Conservation (phyloP, 106 monocot genomes). For the Amphibolis antarctica region DNA sequence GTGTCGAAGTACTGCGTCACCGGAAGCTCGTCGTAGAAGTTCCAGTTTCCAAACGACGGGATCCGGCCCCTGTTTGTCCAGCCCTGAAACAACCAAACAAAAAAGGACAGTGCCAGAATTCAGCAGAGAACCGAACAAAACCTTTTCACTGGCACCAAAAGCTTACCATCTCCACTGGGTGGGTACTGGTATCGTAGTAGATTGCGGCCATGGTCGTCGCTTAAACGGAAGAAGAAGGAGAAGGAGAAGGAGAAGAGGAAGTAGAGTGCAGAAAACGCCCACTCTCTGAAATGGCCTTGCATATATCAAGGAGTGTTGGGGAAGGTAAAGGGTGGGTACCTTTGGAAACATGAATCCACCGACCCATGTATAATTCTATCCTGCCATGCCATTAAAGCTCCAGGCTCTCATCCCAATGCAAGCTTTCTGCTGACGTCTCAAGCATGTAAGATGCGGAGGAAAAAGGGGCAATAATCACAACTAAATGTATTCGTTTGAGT, state of each 20-base stretch:
- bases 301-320: not conserved
- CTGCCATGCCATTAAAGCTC: conserved; percentile 1
- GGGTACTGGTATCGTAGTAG: not conserved
- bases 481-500: too few species aligned
- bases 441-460: too few species aligned
- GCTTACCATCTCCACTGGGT: not conserved
- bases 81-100: conserved; percentile 1
- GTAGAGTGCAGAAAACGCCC: not conserved
- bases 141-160: too few species aligned
- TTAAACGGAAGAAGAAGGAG: not conserved
- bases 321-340: not conserved
- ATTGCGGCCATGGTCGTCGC: not conserved
- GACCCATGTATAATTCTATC: not conserved
- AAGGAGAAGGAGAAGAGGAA: not conserved
- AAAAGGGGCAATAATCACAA: too few species aligned
- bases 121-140: not conserved
- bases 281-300: not conserved
- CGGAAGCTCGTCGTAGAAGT: conserved; percentile 15
- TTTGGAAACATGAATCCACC: too few species aligned
- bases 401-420: not conserved
- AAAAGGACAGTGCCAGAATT: not conserved
- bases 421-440: too few species aligned
- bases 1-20: conserved; percentile 16
- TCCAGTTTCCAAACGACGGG: conserved; percentile 23
- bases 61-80: conserved; percentile 6